Base-by-base conservation (phyloP, 192 early-diverging fungal species). In the Backusella sp. region DNA sequence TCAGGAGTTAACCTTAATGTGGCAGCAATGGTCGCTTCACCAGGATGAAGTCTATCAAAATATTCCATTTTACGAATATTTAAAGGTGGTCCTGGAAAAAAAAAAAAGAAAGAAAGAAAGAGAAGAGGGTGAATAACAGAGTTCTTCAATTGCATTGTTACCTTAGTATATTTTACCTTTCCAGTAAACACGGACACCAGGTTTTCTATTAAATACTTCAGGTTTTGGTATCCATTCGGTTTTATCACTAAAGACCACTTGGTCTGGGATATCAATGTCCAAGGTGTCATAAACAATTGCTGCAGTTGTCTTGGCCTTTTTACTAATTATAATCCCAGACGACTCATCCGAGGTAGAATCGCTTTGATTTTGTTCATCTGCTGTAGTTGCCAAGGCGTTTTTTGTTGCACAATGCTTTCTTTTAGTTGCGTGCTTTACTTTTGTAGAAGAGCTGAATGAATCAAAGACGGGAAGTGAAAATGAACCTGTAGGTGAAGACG, bases 1-100 rank as follows among this genome's bases (percentile, higher is more conserved):
- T 88, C 89, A 14, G 93, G 93, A 9, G 86, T 82, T 39, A 96
- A 82, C 37, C 94, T 91, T 66, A 96, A 84, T 14, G 90, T 90
- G 44, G 86, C 86, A 78, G 80, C 80, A 68, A 81, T 81, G 12
- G 36, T 62, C 14, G 28, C 68, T 75, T 81, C 80, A 53, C 73
- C 72, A 23, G 68, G 39, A 77, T 81, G 80, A 19, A 81, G 23
- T 26, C 67, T 73, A 19, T 81, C 72, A 71, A 53, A 81, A 32
- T 75, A 73, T 68, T 73, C 73, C 68, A 81, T 52, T n/a, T 70
- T 37, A 44, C 52, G 34, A 72, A 81, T 77, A 52, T 56, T 56
- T 9, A 75, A 41, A 68, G 80, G 80, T n/a, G 80, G 77, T 15
- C 76, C 80, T 81, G 44, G n/a, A 23, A 62, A 66, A 44, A 23